Conservation (phyloP, 2,329 filamentous ascomycete species). For the Arthroderma sp. region DNA sequence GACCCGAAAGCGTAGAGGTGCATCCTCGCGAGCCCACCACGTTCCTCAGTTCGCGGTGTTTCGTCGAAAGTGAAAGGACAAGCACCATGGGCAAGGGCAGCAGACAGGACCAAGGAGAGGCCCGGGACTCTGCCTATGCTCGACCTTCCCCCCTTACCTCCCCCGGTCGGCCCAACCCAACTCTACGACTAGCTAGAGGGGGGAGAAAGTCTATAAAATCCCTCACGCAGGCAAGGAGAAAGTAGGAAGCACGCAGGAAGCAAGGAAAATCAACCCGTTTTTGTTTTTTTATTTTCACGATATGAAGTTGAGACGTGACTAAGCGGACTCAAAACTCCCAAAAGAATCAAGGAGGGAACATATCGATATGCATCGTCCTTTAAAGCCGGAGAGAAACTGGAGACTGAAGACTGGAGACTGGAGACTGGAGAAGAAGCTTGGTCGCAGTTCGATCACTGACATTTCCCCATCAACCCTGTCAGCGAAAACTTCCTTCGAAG, state of each 20-base stretch:
- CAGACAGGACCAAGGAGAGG: neutral
- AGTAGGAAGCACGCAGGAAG: neutral
- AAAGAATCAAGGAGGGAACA: too few species aligned
- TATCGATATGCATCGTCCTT: too few species aligned
- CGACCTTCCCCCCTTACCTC: neutral
- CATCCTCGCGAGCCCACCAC: conserved; percentile 17
- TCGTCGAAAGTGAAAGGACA: neutral
- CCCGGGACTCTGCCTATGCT: neutral
- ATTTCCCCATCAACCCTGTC: neutral
- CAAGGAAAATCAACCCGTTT: too few species aligned
- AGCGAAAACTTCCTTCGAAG: neutral
- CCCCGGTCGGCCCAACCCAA: neutral
- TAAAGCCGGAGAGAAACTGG: too few species aligned
- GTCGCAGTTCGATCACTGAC: neutral
- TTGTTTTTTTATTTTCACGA: too few species aligned
- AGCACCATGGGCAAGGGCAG: neutral
- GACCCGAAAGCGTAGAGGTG: conserved; percentile 58
- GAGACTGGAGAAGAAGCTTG: neutral
- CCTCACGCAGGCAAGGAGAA: neutral
- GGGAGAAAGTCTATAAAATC: conserved; percentile 3
- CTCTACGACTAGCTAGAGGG: neutral
- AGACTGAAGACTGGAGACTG: too few species aligned
- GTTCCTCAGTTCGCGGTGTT: neutral
- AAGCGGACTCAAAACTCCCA: too few species aligned
- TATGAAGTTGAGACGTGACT: too few species aligned